Base-by-base conservation (phyloP, 2,329 filamentous ascomycete species). In the Sphaerulina musiva region DNA sequence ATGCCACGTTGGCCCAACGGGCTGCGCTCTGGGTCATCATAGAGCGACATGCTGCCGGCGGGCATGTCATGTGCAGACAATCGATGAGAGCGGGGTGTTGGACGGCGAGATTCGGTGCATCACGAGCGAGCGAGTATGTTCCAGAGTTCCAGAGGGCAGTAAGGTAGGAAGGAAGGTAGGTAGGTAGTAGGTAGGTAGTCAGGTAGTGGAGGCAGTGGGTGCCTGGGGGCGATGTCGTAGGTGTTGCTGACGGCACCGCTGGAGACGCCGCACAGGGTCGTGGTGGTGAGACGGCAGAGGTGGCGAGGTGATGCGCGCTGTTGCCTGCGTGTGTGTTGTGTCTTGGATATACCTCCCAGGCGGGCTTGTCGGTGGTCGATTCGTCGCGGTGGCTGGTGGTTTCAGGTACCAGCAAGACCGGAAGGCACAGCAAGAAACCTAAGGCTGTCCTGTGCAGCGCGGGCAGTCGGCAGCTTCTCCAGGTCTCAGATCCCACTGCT, bases 1-100 rank as follows among this genome's bases (percentile, higher is more conserved):
- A 49, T 53, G 40, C 54, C 54, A 23, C 53, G 53, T 26, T 53
- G 50, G 39, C 51, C 52, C 47, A 57, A 53, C 23, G 59, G 56
- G 32, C 59, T 59, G 29, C 50, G 51, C 51, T 51, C 59, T 11
- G 53, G 39, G 29, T 52, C 46, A 43, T 53, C 41, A 31, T 53
- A 51, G 32, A 44, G 38, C 40, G 59, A 57, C 59, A 61, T 61
- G 36, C 39, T 51, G 48, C 44, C 38, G 45, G 23, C 20, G 31
- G 48, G 41, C 39, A 39, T 43, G 17, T 49, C 39, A 38, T 36
- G 41, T 41, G 44, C 26, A 20, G 39, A 31, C 29, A 44, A 42
- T 40, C 20, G 9, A 3, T 20, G n/a, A 43, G 31, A 31, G 12
- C 10, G 10, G 34, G 34, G 8, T 38, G 34, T 11, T 38, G 34